Evolutionary conservation across 2,329 filamentous ascomycete genomes (phyloP).

Genomic region (Sarocladiaceae sp.): DNA sequence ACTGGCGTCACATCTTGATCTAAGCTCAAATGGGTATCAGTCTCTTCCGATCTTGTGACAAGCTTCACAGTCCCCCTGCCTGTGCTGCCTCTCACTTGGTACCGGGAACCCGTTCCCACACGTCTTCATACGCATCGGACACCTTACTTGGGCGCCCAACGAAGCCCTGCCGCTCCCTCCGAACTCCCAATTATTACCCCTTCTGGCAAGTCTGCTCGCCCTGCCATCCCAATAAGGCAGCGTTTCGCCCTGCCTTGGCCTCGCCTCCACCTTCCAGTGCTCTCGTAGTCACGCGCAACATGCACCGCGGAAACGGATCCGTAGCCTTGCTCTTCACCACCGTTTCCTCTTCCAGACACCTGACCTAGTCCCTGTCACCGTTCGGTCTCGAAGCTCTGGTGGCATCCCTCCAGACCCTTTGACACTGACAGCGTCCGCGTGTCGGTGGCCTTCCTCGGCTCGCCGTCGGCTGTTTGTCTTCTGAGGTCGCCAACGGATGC

Average conservation of each 20-base stretch:
- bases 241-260: background rate
- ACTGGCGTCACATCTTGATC: background rate
- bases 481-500: background rate
- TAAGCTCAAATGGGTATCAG: background rate
- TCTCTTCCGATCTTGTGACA: slow-evolving; percentile 6
- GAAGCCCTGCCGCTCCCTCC: too few relatives aligned
- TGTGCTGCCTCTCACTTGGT: too few relatives aligned
- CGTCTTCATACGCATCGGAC: too few relatives aligned
- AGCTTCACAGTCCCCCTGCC: background rate
- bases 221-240: background rate
- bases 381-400: background rate
- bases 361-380: background rate
- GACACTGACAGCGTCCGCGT: too few relatives aligned
- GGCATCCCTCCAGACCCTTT: background rate
- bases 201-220: background rate
- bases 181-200: background rate
- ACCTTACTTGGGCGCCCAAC: too few relatives aligned
- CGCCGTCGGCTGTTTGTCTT: background rate
- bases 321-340: too few relatives aligned
- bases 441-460: slow-evolving; percentile 2
- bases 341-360: background rate
- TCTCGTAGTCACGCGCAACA: background rate
- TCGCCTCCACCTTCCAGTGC: slow-evolving; percentile 1
- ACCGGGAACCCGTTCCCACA: slow-evolving; percentile 1
- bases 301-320: slow-evolving; percentile 4